phyloP scores from a whole-genome alignment of 768 basidiomycete species.

The Pseudohyphozyma bogoriensis region DNA sequence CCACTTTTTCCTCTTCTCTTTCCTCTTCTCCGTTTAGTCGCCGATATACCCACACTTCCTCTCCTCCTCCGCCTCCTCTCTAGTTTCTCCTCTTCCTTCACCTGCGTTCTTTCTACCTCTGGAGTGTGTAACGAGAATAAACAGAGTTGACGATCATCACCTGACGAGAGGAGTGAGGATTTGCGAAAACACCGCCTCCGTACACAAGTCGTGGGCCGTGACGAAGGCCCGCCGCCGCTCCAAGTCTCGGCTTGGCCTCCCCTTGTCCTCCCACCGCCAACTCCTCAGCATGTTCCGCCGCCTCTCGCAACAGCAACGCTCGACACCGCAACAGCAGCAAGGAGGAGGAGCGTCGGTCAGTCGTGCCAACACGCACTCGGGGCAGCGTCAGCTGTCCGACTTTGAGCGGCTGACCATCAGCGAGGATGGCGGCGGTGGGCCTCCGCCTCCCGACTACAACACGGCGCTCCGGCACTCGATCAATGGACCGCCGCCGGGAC shows the following conservation, averaged over 20 bases:
- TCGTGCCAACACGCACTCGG: not conserved
- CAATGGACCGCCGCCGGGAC: not conserved
- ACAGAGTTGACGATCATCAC: no score
- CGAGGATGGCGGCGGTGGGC: not conserved
- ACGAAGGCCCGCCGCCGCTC: no score
- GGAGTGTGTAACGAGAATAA: no score
- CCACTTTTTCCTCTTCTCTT: not conserved
- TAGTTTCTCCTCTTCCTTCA: not conserved
- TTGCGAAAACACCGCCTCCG: no score
- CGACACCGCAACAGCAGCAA: no score
- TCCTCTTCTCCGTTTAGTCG: not conserved
- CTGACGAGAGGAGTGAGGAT: no score
- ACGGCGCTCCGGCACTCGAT: not conserved
- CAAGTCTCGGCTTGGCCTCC: no score
- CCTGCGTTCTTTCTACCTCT: not conserved
- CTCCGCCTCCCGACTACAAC: constrained; percentile 5
- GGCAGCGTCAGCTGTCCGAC: not conserved
- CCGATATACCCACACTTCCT: not conserved
- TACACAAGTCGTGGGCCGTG: no score
- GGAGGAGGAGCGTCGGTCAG: no score
- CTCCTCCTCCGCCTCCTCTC: not conserved
- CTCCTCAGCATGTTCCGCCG: no score
- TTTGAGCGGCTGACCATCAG: not conserved
- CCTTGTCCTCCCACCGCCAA: not conserved
- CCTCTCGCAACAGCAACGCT: no score